Base-by-base conservation (phyloP, 2,329 filamentous ascomycete species). In the Talaromyces rugulosus region DNA sequence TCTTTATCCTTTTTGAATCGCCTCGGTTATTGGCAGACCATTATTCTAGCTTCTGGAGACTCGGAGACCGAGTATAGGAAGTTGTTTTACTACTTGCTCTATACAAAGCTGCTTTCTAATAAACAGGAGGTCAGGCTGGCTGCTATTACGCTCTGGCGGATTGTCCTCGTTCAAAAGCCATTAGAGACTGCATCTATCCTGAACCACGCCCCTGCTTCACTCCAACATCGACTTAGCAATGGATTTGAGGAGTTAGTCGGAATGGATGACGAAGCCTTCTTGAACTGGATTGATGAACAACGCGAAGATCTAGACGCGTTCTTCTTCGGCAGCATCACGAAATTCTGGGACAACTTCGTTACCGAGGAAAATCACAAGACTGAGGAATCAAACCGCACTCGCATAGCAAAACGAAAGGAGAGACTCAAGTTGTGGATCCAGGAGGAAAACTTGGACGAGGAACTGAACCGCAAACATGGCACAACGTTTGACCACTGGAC, bases 21-120 rank as follows among this genome's bases (percentile, higher is more conserved):
- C 71, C 86, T 99, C 69, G 87, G 91, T 0, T 98, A 97, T 74
- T 99, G 95, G 95, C 95, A 98, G 73, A 92, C 91, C 23, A 90
- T 96, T 18, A 87, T 99, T 16, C 80, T 99, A 16, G 88, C 88
- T 2, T 87, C 89, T 4, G 86, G 95, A 16, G 89, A 90, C 3
- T 82, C 85, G 6, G 92, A 96, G 52, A 86, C 90, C n/a, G 88
- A 91, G 9, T 90, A 91, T 70, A 84, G 97, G 69, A 89, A 89
- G 65, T 82, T 97, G 36, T 85, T 98, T 50, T 97, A 92, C 82
- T 98, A 96, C 70, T 87, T 97, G 64, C 85, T 99, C 3, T 99
- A 98, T 73, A 88, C 88, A 7, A 96, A 96, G 73, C 81, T 98
- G 40, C 87, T 95, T 7, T 92, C 92, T 59, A 79, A 83, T 0